phyloP scores from a whole-genome alignment of 2,329 filamentous ascomycete genomes.

The Sporothrix pallida region DNA sequence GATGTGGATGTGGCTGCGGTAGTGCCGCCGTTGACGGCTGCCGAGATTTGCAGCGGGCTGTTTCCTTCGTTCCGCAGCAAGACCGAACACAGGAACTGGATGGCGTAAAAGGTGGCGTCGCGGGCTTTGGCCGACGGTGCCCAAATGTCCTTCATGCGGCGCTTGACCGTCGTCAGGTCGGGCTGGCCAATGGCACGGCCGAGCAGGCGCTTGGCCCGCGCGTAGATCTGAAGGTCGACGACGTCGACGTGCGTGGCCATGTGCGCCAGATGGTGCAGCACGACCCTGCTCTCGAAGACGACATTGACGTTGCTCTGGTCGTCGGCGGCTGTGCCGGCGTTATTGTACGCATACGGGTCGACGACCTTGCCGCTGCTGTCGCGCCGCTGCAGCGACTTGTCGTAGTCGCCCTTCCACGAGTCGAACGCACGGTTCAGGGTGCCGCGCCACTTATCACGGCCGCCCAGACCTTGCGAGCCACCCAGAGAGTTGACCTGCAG shows the following conservation, averaged over 20 bases:
- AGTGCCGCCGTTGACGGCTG: constrained; percentile 41
- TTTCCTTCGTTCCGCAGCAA: constrained; percentile 65
- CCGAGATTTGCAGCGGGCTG: constrained; percentile 42
- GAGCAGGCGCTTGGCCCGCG: constrained; percentile 81
- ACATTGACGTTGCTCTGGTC: constrained; percentile 64
- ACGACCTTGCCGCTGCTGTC: constrained; percentile 30
- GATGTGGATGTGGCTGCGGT: neutral
- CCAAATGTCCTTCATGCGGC: constrained; percentile 88
- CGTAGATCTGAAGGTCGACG: constrained; percentile 96
- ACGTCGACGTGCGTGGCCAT: constrained; percentile 99
- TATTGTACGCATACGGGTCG: constrained; percentile 47
- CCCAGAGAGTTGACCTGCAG: constrained; percentile 87
- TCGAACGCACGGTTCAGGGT: constrained; percentile 88
- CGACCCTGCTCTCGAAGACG: constrained; percentile 85
- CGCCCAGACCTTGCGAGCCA: constrained; percentile 74
- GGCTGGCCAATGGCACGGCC: constrained; percentile 82
- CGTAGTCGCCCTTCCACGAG: constrained; percentile 91
- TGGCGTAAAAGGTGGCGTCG: constrained; percentile 89
- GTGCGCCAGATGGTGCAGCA: constrained; percentile 90
- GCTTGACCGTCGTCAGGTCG: constrained; percentile 78
- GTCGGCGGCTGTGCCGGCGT: constrained; percentile 48
- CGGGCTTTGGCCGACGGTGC: constrained; percentile 85
- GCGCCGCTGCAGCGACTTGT: constrained; percentile 70
- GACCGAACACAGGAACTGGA: constrained; percentile 87
- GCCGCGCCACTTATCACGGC: constrained; percentile 87